Percentiles rank a stretch among this genome's conserved stretches.
Conservation (phyloP, 2,329 filamentous ascomycete species). For the Aspergillus oerlinghausenensis region DNA sequence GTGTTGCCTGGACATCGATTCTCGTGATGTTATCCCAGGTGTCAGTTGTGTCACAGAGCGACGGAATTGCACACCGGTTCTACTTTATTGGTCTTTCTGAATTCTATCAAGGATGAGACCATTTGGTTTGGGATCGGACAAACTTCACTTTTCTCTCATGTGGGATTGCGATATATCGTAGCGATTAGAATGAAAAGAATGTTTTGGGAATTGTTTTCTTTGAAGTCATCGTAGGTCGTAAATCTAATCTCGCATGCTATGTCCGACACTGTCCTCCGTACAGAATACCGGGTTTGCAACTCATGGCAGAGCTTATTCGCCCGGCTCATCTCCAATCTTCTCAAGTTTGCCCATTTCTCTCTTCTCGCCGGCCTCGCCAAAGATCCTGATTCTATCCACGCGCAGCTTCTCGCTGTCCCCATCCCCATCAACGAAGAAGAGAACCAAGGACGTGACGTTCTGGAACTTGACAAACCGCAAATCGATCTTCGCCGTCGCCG, state of each 20-base stretch:
- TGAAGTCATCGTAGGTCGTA: neutral
- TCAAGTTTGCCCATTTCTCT: slow-evolving; percentile 90
- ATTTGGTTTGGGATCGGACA: slow-evolving; percentile 56
- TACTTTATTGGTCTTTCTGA: slow-evolving; percentile 47
- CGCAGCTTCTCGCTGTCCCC: slow-evolving; percentile 80
- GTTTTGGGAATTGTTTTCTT: neutral
- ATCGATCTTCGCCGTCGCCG: slow-evolving; percentile 66
- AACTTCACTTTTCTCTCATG: slow-evolving; percentile 17
- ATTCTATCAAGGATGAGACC: slow-evolving; percentile 42
- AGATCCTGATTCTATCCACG: slow-evolving; percentile 57
- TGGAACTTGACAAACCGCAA: slow-evolving; percentile 97
- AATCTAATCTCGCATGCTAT: neutral
- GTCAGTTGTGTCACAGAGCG: slow-evolving; percentile 76
- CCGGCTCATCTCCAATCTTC: slow-evolving; percentile 77
- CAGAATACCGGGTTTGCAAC: neutral
- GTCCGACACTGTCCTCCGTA: neutral
- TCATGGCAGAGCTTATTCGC: slow-evolving; percentile 44
- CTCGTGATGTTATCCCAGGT: slow-evolving; percentile 55
- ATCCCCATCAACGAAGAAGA: slow-evolving; percentile 86
- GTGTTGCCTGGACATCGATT: slow-evolving; percentile 70
- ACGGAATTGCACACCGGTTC: slow-evolving; percentile 71
- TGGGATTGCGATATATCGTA: too few relatives aligned
- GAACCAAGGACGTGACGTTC: slow-evolving; percentile 76
- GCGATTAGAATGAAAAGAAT: neutral
- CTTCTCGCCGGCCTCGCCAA: slow-evolving; percentile 89